phyloP scores from a whole-genome alignment of 208 protist genomes.

The Leishmania martiniquensis region DNA sequence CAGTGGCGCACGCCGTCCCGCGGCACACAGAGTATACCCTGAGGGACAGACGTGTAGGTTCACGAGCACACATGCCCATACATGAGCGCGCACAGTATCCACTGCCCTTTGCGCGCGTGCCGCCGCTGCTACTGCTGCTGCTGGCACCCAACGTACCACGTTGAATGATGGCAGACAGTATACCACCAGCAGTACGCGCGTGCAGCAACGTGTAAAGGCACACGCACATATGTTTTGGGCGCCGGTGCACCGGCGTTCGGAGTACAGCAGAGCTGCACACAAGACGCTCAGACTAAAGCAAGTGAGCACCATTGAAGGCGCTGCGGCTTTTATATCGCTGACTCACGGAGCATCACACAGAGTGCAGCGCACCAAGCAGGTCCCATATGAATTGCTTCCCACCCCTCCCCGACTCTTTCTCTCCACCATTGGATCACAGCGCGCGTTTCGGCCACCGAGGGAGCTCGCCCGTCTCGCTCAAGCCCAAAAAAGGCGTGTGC shows the following conservation, averaged over 20 bases:
- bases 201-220: neutral
- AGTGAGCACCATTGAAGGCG: neutral
- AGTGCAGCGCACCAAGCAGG: neutral
- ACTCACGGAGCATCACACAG: too few species aligned
- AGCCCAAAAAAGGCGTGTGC: neutral
- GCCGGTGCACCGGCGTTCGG: neutral
- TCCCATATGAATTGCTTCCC: neutral
- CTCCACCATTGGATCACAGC: neutral
- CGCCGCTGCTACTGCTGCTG: too few species aligned
- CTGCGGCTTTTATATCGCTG: neutral
- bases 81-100: neutral
- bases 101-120: neutral
- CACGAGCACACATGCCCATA: neutral
- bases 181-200: neutral
- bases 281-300: neutral
- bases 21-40: too few species aligned
- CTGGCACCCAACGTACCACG: neutral
- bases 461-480: neutral
- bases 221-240: neutral
- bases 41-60: too few species aligned
- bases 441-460: neutral
- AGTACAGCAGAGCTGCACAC: neutral
- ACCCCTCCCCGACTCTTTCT: neutral
- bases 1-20: too few species aligned
- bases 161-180: constrained; percentile 2